Percentiles rank a stretch among this genome's conserved stretches.
These are phyloP conservation scores for Lepidopterella palustris DNA, from an alignment of 495 filamentous ascomycete species.

Conservation along the genomic window DNA sequence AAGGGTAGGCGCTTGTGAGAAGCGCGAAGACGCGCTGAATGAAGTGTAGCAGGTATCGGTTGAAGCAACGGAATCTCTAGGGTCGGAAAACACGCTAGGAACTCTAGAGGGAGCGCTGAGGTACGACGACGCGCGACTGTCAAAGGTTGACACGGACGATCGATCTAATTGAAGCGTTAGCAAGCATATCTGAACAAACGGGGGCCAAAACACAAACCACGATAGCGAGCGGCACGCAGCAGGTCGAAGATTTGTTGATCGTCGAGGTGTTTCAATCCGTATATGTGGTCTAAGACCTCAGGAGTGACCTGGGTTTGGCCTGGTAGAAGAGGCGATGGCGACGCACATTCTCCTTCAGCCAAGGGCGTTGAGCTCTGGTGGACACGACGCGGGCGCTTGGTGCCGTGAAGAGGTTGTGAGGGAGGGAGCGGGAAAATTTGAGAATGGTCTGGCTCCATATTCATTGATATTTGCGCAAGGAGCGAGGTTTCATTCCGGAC, in stretches of 20 bases:
- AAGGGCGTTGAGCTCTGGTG: slow-evolving; percentile 25
- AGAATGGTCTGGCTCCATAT: slow-evolving; percentile 27
- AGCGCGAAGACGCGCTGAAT: slow-evolving; percentile 23
- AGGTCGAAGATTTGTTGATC: slow-evolving; percentile 26
- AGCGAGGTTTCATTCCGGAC: slow-evolving; percentile 24
- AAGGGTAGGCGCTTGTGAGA: slow-evolving; percentile 26
- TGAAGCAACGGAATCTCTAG: slow-evolving; percentile 22
- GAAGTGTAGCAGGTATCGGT: slow-evolving; percentile 21
- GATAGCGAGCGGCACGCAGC: slow-evolving; percentile 23
- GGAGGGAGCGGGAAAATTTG: slow-evolving; percentile 22
- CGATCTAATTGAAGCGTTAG: slow-evolving; percentile 21
- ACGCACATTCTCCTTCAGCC: slow-evolving; percentile 26
- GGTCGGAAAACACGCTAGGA: slow-evolving; percentile 26
- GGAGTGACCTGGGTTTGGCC: slow-evolving; percentile 18
- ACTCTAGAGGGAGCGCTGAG: slow-evolving; percentile 25
- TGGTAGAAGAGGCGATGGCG: slow-evolving; percentile 23
- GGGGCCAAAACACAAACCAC: slow-evolving; percentile 13
- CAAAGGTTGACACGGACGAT: slow-evolving; percentile 25
- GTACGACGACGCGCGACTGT: slow-evolving; percentile 23
- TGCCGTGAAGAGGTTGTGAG: slow-evolving; percentile 18
- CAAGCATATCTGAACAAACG: neutral
- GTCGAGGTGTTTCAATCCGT: slow-evolving; percentile 27
- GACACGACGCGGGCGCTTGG: slow-evolving; percentile 26
- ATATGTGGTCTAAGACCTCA: slow-evolving; percentile 26
- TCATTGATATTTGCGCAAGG: slow-evolving; percentile 11